Base-by-base conservation (phyloP, 257 asterid genomes). In the Primulina tabacum region DNA sequence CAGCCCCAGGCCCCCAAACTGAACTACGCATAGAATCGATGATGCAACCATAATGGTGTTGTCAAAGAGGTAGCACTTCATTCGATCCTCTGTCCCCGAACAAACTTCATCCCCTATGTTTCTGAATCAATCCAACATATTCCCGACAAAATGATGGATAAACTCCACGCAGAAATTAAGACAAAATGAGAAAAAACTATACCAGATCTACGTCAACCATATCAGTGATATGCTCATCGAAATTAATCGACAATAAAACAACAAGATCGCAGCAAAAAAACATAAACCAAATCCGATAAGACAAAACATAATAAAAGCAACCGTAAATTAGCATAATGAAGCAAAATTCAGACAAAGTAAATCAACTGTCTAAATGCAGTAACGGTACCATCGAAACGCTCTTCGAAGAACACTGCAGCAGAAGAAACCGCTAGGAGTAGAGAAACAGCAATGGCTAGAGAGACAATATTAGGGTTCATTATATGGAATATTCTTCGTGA, bases 391-490 rank as follows among this genome's bases (percentile, higher is more conserved):
- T 74, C 70, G 24, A 84, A 84, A 40, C 84, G 82, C 64, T 84
- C 89, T 68, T 84, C 84, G 74, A 84, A 84, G 78, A 84, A 74
- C 43, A 84, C 81, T 56, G 74, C 74, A 12, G 89, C 89, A 2
- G 86, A 78, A 33, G 77, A 80, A 60, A 79, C 24, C n/a, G 80
- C 76, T 18, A 81, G 16, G 0, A 79, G 70, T 4, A 81, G 70
- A 61, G 72, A 77, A 7, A 81, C 59, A 7, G 76, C 70, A 40
- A 77, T 26, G 62, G 55, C 64, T 34, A 78, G 72, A 64, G 72
- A 43, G 71, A 74, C 69, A 60, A 81, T 72, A n/a, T 75, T 79
- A 78, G 86, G 84, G 74, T 73, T 81, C 20, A 71, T 47, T 38
- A 33, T 17, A 8, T 0, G 67, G 2, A 35, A 24, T 35, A 67